phyloP scores from a whole-genome alignment of 768 basidiomycete genomes.

The Gelatoporia subvermispora region DNA sequence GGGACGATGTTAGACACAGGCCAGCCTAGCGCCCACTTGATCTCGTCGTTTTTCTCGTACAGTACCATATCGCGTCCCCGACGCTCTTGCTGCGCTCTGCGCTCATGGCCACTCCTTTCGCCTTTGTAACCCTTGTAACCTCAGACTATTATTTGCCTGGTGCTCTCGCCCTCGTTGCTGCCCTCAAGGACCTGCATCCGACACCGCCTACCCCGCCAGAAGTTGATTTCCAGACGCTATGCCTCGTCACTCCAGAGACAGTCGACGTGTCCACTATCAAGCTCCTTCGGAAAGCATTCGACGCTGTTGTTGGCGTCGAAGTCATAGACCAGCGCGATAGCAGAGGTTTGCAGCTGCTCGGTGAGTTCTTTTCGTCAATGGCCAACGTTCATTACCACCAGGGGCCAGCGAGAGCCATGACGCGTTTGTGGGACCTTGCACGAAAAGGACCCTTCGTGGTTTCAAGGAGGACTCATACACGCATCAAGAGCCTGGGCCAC shows the following conservation, averaged over 20 bases:
- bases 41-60: constrained; percentile 1
- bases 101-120: constrained; percentile 61
- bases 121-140: constrained; percentile 90
- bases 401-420: too few species aligned
- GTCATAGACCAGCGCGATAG: constrained; percentile 67
- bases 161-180: constrained; percentile 79
- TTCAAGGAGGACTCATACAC: too few species aligned
- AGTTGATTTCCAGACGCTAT: constrained; percentile 75
- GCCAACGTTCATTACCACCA: too few species aligned
- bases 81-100: constrained; percentile 10
- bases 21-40: constrained; percentile 2
- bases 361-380: constrained; percentile 39
- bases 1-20: constrained; percentile 5
- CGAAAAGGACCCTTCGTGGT: too few species aligned
- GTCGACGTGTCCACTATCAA: constrained; percentile 81
- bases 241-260: constrained; percentile 91
- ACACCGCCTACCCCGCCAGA: constrained; percentile 51
- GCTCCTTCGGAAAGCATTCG: constrained; percentile 72
- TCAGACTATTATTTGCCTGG: constrained; percentile 92
- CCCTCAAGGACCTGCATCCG: constrained; percentile 77
- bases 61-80: constrained; percentile 12
- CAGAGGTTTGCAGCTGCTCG: constrained; percentile 72
- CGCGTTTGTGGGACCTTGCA: too few species aligned
- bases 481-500: too few species aligned
- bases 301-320: constrained; percentile 90